Evolutionary conservation across 352 stramenopile species (phyloP), one percentile per base, ranked within the genome.

Genomic region (Bremia lactucae): DNA sequence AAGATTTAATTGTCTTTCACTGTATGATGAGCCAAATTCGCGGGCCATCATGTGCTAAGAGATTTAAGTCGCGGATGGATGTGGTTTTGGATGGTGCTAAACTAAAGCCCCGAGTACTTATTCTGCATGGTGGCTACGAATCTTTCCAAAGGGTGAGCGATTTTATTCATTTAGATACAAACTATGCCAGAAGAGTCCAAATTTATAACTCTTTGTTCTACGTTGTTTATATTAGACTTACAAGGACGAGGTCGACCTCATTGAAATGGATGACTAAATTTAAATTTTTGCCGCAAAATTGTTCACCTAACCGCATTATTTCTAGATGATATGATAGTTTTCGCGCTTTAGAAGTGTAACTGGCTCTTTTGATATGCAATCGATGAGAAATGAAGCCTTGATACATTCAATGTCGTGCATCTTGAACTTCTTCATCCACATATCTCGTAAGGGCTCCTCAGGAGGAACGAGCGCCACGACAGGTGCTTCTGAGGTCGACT

Each of bases 1-100:
- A 78, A 38, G 55, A 74, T 22, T 41, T 62, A 36, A 65, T 93
- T 54, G 70, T 93, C 18, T 90, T 93, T 48, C 80, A 93, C 59
- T 93, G 80, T 64, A 90, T 90, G 75, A 65, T 93, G 61, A 93
- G 76, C 25, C 80, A 92, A 52, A 62, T 92, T 31, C 80, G 80
- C 25, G 80, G 76, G 1, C 80, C 80, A 13, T 75, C 65, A n/a
- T 92, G 80, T 41, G 80, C 80, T 28, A 69, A 72, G 31, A 74
- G 80, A 20, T 89, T 92, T 42, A 64, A 77, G 42, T 56, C 61
- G 42, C 75, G 80, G 24, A 64, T 89, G 55, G 52, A 66, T 0
- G 43, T 71, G 19, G 49, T 82, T 34, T 39, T 83, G 14, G 56
- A 77, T 18, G 60, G 64, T n/a, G 56, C 35, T 4, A 62, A 62